A percentile compares a stretch with the other conserved stretches of the same genome.
These are phyloP conservation scores for Monascus ruber DNA, from an alignment of 2,329 filamentous ascomycete genomes.

Conservation along the genomic window DNA sequence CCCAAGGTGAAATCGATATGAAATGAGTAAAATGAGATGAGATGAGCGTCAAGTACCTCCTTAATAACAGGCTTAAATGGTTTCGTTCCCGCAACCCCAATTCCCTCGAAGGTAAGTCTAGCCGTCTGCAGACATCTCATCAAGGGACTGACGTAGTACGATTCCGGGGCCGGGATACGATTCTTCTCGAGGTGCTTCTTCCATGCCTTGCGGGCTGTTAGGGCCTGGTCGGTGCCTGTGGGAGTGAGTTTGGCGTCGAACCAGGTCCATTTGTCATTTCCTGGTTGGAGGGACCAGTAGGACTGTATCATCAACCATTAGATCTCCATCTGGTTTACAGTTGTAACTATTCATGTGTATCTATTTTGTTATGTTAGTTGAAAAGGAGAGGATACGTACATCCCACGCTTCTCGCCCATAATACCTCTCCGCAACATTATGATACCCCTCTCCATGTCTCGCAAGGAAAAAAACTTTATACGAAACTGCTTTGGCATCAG, in stretches of 20 bases:
- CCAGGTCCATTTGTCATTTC: constrained; percentile 45
- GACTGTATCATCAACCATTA: constrained; percentile 22
- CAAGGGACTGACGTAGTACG: constrained; percentile 48
- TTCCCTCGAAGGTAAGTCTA: constrained; percentile 39
- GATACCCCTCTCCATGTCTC: constrained; percentile 50
- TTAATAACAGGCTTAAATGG: constrained; percentile 47
- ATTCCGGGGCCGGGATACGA: constrained; percentile 41
- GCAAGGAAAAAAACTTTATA: constrained; percentile 50
- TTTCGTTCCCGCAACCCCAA: constrained; percentile 34
- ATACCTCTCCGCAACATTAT: constrained; percentile 49
- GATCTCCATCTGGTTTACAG: not conserved
- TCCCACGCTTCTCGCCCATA: constrained; percentile 52
- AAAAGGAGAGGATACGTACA: constrained; percentile 23
- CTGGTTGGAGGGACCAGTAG: constrained; percentile 49
- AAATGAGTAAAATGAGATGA: not conserved
- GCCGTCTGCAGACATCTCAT: constrained; percentile 49
- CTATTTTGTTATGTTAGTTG: not conserved
- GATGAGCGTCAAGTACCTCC: constrained; percentile 28
- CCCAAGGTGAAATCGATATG: no score
- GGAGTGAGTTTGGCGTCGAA: constrained; percentile 47
- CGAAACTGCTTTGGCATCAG: constrained; percentile 15
- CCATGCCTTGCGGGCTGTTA: constrained; percentile 37
- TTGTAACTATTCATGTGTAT: not conserved
- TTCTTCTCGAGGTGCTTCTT: constrained; percentile 32
- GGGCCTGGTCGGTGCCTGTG: constrained; percentile 42